Percentiles rank a stretch among this genome's conserved stretches.
phyloP scores from a whole-genome alignment of 352 stramenopile species.

The Globisporangium solare region DNA sequence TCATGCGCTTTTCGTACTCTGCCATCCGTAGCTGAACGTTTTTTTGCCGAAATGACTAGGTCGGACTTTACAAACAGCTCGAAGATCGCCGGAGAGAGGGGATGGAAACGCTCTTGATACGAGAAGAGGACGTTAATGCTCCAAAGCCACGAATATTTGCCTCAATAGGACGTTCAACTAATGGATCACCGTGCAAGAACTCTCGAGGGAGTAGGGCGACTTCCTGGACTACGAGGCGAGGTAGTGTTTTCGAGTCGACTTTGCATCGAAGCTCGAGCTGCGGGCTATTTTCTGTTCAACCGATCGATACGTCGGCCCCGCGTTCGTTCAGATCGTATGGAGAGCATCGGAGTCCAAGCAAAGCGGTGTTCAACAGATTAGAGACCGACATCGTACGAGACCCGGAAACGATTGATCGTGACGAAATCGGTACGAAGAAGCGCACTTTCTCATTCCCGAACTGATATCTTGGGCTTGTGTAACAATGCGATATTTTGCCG shows the following conservation, averaged over 20 bases:
- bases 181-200: neutral
- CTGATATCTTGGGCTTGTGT: too few species aligned
- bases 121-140: slow-evolving; percentile 66
- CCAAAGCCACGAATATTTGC: slow-evolving; percentile 41
- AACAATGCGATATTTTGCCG: neutral
- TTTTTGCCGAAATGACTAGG: slow-evolving; percentile 7
- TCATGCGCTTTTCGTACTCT: neutral
- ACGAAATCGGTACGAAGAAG: slow-evolving; percentile 20
- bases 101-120: slow-evolving; percentile 47
- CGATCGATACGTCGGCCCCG: slow-evolving; percentile 11
- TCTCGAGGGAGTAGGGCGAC: slow-evolving; percentile 1
- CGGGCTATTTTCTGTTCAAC: slow-evolving; percentile 7
- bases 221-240: neutral
- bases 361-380: neutral
- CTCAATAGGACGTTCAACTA: slow-evolving; percentile 14
- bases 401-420: slow-evolving; percentile 13
- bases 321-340: slow-evolving; percentile 18
- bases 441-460: too few species aligned
- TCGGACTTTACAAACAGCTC: slow-evolving; percentile 29
- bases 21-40: neutral
- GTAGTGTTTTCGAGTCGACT: slow-evolving; percentile 2
- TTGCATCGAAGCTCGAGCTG: slow-evolving; percentile 15
- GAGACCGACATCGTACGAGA: slow-evolving; percentile 11
- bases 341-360: slow-evolving; percentile 8
- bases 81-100: slow-evolving; percentile 37